Percentiles rank a stretch among this genome's conserved stretches.
phyloP scores from a whole-genome alignment of 2,329 filamentous ascomycete species.

The Hysterium pulicare region DNA sequence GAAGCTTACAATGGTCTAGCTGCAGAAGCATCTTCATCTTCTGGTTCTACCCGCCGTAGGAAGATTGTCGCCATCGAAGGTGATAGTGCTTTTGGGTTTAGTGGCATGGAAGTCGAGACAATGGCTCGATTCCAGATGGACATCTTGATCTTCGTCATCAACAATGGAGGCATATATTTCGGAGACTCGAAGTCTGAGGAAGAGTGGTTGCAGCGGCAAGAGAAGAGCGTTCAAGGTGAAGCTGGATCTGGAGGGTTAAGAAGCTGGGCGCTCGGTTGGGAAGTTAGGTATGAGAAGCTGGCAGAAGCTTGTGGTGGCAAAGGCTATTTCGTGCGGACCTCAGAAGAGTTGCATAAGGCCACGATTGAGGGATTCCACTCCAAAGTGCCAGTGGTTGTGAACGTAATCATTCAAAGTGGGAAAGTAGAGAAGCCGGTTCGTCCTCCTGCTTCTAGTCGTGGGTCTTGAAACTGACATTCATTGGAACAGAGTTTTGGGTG shows the following conservation, averaged over 20 bases:
- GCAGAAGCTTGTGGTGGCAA: conserved; percentile 54
- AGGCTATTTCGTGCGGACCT: conserved; percentile 50
- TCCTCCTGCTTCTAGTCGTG: conserved; percentile 1
- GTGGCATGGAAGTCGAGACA: conserved; percentile 55
- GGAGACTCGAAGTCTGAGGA: conserved; percentile 36
- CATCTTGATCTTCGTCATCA: conserved; percentile 54
- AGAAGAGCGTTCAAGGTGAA: conserved; percentile 28
- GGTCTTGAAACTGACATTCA: not conserved
- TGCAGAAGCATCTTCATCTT: conserved; percentile 32
- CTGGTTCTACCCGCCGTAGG: conserved; percentile 37
- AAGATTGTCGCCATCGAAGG: conserved; percentile 57
- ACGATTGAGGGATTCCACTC: conserved; percentile 50
- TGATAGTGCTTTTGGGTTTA: conserved; percentile 56
- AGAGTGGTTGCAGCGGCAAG: conserved; percentile 45
- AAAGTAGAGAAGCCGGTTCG: conserved; percentile 38
- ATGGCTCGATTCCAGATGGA: conserved; percentile 55
- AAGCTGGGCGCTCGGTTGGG: conserved; percentile 51
- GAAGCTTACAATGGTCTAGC: conserved; percentile 51
- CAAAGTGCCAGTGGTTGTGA: conserved; percentile 50
- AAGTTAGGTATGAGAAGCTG: conserved; percentile 55
- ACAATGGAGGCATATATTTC: conserved; percentile 48
- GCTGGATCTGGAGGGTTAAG: conserved; percentile 30
- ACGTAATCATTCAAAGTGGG: conserved; percentile 53
- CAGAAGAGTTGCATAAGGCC: conserved; percentile 51
- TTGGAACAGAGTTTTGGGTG: conserved; percentile 11